Conservation (phyloP, 2,329 filamentous ascomycete species). For the Trichoderma koningii region DNA sequence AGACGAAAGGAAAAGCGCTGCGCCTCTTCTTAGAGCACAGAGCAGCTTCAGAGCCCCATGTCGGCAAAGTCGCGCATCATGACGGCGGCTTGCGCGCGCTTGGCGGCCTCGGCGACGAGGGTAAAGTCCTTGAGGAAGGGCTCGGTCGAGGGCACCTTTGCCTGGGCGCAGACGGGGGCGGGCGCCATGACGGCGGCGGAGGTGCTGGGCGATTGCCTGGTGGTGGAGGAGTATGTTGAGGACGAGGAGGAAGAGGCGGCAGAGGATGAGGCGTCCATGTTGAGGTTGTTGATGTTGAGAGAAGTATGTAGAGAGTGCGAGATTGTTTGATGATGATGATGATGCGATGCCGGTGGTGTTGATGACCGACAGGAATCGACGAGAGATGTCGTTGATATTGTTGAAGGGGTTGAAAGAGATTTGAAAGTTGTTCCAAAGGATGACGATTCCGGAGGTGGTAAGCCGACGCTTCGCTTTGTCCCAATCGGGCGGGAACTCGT, state of each 20-base stretch:
- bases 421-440: not conserved
- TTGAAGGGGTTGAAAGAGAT: not conserved
- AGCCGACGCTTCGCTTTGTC: conserved; percentile 5
- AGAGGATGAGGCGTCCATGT: conserved; percentile 20
- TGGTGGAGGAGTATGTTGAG: conserved; percentile 16
- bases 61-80: conserved; percentile 84
- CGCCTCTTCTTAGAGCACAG: not conserved
- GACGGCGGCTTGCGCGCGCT: conserved; percentile 86
- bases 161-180: conserved; percentile 30
- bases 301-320: not conserved
- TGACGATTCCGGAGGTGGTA: conserved; percentile 7
- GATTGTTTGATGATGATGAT: not conserved
- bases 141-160: conserved; percentile 50
- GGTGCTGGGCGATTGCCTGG: conserved; percentile 13
- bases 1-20: no score
- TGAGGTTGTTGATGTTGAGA: not conserved
- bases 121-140: conserved; percentile 77
- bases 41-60: conserved; percentile 54
- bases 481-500: not conserved
- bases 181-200: conserved; percentile 28
- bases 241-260: not conserved
- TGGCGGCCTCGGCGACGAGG: conserved; percentile 88
- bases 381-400: not conserved
- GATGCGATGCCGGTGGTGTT: not conserved
- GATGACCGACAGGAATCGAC: not conserved